Base-by-base conservation (phyloP, 2,329 filamentous ascomycete genomes). In the Aureobasidium leucospermi region DNA sequence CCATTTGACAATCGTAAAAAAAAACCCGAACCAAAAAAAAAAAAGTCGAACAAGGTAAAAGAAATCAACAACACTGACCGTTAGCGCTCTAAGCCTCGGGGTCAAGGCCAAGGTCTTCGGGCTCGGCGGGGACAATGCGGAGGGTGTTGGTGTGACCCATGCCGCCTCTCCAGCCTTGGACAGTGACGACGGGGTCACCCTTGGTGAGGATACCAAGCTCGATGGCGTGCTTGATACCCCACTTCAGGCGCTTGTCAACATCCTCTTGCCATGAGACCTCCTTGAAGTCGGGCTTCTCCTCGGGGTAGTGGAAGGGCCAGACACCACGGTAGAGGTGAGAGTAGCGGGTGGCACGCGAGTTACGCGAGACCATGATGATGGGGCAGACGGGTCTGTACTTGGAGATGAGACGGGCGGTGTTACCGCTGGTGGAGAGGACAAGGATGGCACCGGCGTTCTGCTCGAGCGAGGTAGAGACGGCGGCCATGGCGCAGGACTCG, bases 381-480 rank as follows among this genome's bases (percentile, higher is more conserved):
- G 94, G 94, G 85, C 93, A 97, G 65, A 97, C 92, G 55, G 94
- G 94, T 71, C 94, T 89, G 81, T 96, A 99, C 82, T 99, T 99
- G 80, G 93, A 96, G 67, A 97, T 82, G 64, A 97, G 86, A 70
- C 94, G 91, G 62, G 94, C 94, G 66, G 93, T 96, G 71, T 90
- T 89, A 72, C 94, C 94, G 67, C 92, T 86, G 58, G 94, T 99
- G 68, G 93, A 96, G 68, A 99, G 81, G 64, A 96, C 93, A 67
- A 99, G 85, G 75, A 99, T 97, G 68, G 90, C 93, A 69, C 93
- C 91, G 49, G 94, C 94, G 73, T 96, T 96, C 74, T 99, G 86
- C 78, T 99, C 94, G 68, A 99, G 85, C 73, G 90, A 96, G 65
- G 93, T 90, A 69, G 91, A 91, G 68, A 99, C 94, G 65, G 94